Evolutionary conservation across 2,329 filamentous ascomycete species (phyloP), one percentile per base, ranked within the genome.

Genomic region (Aureobasidium melanogenum): DNA sequence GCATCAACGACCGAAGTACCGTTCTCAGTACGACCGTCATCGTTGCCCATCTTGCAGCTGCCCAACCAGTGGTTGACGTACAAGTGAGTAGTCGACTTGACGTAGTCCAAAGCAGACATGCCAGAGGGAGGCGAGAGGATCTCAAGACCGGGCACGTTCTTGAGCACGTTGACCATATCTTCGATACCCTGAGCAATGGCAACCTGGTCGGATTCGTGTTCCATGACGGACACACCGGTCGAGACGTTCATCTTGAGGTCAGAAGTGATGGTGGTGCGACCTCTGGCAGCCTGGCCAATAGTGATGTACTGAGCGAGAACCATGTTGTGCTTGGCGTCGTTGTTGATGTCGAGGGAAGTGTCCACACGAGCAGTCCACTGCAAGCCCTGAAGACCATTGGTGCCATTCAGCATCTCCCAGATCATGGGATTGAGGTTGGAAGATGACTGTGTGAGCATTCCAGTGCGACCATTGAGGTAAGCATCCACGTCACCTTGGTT

Each of bases 291-390:
- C 24, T 61, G 59, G n/a, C 59, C 59, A 12, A 61, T 24, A 17
- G 47, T 52, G 12, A 61, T 43, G 59, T 61, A 61, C 26, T 61
- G 47, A 3, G 59, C n/a, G 32, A 61, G 38, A 15, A 52, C 48
- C 59, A 61, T 61, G 39, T 47, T 52, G 59, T 61, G 59, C 32
- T 46, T 46, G 32, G 32, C 41, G 12, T 60, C 28, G 36, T 61
- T 54, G 48, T 39, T 15, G 38, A 61, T 39, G 19, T 46, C 24
- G 22, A 61, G 59, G 1, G 59, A 61, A 14, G 59, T 61, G 24
- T 61, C 59, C 28, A 61, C 59, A 12, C 59, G 59, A n/a, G 59
- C 59, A 22, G 59, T 61, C 59, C 59, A 61, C 36, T 61, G 59
- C 38, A 61, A 32, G 6, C 48, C 47, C 17, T 44, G 48, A 9